Conservation (phyloP, 495 filamentous ascomycete species). For the Neurospora sp. region DNA sequence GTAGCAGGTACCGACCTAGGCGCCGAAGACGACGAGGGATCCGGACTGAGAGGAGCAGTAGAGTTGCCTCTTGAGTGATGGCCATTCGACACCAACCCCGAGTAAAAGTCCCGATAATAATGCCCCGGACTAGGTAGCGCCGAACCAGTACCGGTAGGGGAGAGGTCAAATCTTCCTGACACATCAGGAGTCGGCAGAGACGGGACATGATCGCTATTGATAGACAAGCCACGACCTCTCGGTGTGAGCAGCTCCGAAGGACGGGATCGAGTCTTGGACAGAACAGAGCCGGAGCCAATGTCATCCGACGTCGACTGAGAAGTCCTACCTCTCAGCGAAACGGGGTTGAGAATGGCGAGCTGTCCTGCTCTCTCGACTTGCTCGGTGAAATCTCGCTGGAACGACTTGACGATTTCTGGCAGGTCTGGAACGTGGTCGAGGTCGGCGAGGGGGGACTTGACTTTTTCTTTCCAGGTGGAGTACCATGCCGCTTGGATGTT, state of each 20-base stretch:
- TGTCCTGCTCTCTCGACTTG: constrained; percentile 42
- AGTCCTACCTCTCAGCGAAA: constrained; percentile 25
- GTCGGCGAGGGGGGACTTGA: constrained; percentile 61
- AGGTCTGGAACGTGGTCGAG: constrained; percentile 51
- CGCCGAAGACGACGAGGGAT: constrained; percentile 21
- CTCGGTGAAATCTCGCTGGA: constrained; percentile 59
- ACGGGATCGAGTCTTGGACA: constrained; percentile 30
- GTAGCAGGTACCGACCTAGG: constrained; percentile 9
- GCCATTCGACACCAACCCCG: constrained; percentile 21
- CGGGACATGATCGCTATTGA: constrained; percentile 56
- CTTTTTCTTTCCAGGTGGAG: constrained; percentile 65
- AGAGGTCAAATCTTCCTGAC: constrained; percentile 45
- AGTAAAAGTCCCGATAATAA: constrained; percentile 40
- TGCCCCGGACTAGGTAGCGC: constrained; percentile 36
- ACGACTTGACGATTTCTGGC: constrained; percentile 57
- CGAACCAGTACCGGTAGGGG: constrained; percentile 28
- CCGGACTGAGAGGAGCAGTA: constrained; percentile 33
- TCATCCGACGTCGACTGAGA: constrained; percentile 41
- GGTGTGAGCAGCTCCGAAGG: constrained; percentile 28
- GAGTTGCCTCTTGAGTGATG: constrained; percentile 25
- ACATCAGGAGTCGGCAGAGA: constrained; percentile 47
- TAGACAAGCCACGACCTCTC: constrained; percentile 44
- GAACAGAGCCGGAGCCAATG: constrained; percentile 14
- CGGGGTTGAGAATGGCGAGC: constrained; percentile 40
- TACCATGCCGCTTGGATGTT: constrained; percentile 74